Conservation (phyloP, 163 green algal species). For the Botryococcus braunii region DNA sequence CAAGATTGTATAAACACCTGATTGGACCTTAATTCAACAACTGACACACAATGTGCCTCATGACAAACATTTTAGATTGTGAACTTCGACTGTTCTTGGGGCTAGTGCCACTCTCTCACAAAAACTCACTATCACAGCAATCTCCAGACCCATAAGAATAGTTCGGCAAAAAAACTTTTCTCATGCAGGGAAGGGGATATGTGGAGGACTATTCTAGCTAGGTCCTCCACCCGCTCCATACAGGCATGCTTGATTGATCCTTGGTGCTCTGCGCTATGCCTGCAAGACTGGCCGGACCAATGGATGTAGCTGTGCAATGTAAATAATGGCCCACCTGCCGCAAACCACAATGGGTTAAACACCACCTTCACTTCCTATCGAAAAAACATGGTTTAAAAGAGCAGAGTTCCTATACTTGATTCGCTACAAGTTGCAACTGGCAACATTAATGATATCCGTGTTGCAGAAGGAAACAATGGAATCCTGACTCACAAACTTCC, state of each 20-base stretch:
- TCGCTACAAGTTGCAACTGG: background rate
- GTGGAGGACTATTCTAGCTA: background rate
- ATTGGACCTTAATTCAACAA: too few species aligned
- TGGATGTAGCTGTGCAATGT: constrained; percentile 67
- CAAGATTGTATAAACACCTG: too few species aligned
- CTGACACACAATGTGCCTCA: too few species aligned
- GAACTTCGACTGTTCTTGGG: too few species aligned
- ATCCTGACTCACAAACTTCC: too few species aligned
- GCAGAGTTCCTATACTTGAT: background rate
- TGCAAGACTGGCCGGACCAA: constrained; percentile 55
- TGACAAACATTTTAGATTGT: too few species aligned
- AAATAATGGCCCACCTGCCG: constrained; percentile 65
- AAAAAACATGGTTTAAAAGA: background rate
- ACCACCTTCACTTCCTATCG: background rate
- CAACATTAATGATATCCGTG: background rate
- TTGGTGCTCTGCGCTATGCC: background rate
- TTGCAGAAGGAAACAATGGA: too few species aligned
- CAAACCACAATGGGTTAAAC: background rate
- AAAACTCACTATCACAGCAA: too few species aligned
- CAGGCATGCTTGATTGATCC: background rate
- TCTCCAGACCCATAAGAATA: too few species aligned
- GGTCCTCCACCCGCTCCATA: background rate
- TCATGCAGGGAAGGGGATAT: background rate
- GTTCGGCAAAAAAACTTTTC: too few species aligned
- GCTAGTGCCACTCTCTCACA: too few species aligned